These are phyloP conservation scores for Colletotrichum echinochloae DNA, from an alignment of 2,329 filamentous ascomycete species.

Conservation along the genomic window DNA sequence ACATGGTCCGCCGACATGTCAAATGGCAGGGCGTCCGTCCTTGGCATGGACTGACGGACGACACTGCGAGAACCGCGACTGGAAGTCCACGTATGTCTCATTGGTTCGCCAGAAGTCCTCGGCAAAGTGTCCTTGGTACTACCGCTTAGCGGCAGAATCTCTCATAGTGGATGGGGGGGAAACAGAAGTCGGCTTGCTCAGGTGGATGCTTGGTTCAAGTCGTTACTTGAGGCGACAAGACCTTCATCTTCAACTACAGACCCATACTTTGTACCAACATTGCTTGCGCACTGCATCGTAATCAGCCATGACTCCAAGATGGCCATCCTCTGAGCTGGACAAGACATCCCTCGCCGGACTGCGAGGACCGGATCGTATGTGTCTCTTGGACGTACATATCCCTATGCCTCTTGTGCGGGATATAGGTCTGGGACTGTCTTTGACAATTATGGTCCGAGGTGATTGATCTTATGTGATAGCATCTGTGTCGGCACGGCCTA, in stretches of 20 bases:
- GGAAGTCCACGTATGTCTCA: too few relatives aligned
- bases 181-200: not conserved
- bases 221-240: not conserved
- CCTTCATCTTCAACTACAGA: not conserved
- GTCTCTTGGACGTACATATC: slow-evolving; percentile 88
- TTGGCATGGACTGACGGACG: too few relatives aligned
- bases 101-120: too few relatives aligned
- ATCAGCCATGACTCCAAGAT: not conserved
- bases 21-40: too few relatives aligned
- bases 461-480: slow-evolving; percentile 77
- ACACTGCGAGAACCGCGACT: too few relatives aligned
- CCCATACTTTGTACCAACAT: not conserved
- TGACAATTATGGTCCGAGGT: slow-evolving; percentile 82
- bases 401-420: slow-evolving; percentile 85
- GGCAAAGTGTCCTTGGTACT: too few relatives aligned
- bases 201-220: not conserved
- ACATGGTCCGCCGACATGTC: too few relatives aligned
- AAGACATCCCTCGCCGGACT: not conserved
- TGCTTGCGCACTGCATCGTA: not conserved
- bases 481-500: slow-evolving; percentile 71
- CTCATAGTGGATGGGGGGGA: too few relatives aligned
- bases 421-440: slow-evolving; percentile 91
- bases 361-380: slow-evolving; percentile 80
- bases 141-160: too few relatives aligned
- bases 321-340: too few relatives aligned